Conservation (phyloP, 1,139 yeast genomes). For the Zygoascus hellenicus region DNA sequence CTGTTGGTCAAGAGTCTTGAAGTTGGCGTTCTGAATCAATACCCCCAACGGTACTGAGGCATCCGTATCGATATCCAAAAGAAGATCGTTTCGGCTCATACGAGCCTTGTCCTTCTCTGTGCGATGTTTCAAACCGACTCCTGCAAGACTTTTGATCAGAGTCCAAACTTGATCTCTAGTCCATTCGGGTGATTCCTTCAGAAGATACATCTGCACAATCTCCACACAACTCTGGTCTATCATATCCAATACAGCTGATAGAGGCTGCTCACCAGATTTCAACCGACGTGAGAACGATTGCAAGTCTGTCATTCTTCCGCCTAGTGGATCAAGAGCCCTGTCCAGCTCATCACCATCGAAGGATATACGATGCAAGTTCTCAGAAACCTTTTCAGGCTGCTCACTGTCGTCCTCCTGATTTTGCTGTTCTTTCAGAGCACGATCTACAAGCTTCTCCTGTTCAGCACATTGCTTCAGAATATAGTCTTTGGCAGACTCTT, state of each 20-base stretch:
- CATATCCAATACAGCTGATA: conserved; percentile 72
- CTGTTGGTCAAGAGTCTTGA: conserved; percentile 43
- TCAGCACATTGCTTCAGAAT: conserved; percentile 52
- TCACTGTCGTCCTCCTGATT: conserved; percentile 18
- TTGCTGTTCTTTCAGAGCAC: conserved; percentile 18
- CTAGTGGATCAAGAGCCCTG: conserved; percentile 63
- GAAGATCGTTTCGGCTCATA: not conserved
- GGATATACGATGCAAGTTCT: not conserved
- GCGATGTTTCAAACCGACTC: conserved; percentile 10
- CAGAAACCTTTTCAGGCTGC: conserved; percentile 10
- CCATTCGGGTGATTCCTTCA: conserved; percentile 49
- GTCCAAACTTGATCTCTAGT: conserved; percentile 86
- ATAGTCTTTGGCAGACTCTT: conserved; percentile 62
- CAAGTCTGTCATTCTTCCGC: conserved; percentile 91
- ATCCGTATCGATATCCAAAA: conserved; percentile 7
- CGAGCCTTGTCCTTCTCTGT: not conserved
- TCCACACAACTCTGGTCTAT: conserved; percentile 82
- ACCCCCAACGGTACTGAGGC: conserved; percentile 16
- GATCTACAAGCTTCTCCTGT: conserved; percentile 27
- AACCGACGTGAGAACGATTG: conserved; percentile 87
- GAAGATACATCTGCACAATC: conserved; percentile 72
- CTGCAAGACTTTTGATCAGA: conserved; percentile 58
- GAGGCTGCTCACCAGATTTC: conserved; percentile 78
- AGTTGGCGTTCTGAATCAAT: conserved; percentile 43
- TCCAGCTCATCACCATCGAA: conserved; percentile 37